A percentile compares a stretch with the other conserved stretches of the same genome.
Evolutionary conservation across 331 rosid species (phyloP).

Genomic region (Prunus yedoensis): DNA sequence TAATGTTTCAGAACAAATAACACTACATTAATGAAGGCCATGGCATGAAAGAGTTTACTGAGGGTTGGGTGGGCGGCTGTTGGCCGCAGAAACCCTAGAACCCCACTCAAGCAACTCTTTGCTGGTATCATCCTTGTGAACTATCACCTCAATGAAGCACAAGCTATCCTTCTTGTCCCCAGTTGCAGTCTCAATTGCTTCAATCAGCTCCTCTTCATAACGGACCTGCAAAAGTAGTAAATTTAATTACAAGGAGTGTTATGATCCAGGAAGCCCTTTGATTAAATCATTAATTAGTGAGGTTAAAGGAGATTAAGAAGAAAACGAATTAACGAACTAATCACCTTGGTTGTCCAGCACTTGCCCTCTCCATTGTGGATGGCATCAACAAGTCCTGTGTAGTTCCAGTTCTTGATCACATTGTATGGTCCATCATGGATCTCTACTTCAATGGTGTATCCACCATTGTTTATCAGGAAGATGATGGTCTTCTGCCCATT

Average conservation of each 20-base stretch:
- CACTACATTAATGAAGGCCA: background rate
- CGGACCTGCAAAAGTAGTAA: constrained; percentile 40
- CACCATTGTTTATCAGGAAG: constrained; percentile 89
- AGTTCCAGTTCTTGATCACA: constrained; percentile 97
- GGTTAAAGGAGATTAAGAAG: background rate
- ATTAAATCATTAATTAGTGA: background rate
- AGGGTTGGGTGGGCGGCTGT: constrained; percentile 93
- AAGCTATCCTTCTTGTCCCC: constrained; percentile 63
- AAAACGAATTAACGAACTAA: background rate
- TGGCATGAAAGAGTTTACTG: constrained; percentile 33
- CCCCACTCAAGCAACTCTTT: constrained; percentile 93
- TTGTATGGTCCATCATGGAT: constrained; percentile 99
- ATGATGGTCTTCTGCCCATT: constrained; percentile 69
- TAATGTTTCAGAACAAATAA: background rate
- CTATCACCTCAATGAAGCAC: constrained; percentile 87
- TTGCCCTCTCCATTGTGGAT: constrained; percentile 94
- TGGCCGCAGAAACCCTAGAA: constrained; percentile 89
- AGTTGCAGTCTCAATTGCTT: constrained; percentile 68
- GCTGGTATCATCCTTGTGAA: constrained; percentile 81
- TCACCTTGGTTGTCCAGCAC: constrained; percentile 92
- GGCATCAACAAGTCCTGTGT: constrained; percentile 78
- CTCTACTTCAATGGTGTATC: constrained; percentile 90
- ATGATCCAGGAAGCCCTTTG: background rate
- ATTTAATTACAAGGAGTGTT: background rate
- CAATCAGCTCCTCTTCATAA: constrained; percentile 64